Evolutionary conservation across 345 rosid species (phyloP).

Genomic region (Erodium maritimum): DNA sequence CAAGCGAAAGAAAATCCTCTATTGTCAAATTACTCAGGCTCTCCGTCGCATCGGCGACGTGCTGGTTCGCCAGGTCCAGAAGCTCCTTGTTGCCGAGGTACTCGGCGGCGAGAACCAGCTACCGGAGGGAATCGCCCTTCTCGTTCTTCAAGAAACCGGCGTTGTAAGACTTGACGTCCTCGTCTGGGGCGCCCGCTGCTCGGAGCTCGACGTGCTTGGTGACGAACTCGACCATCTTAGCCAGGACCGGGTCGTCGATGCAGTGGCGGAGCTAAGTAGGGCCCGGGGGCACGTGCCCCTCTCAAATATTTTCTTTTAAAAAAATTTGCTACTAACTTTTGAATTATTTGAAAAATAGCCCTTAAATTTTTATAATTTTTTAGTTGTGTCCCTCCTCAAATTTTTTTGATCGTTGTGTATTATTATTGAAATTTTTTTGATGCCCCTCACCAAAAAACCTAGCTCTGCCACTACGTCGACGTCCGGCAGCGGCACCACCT

Average conservation of each 20-base stretch:
- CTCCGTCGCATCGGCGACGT: conserved; percentile 20
- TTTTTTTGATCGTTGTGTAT: too few species aligned
- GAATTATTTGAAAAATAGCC: too few species aligned
- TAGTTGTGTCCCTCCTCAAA: too few species aligned
- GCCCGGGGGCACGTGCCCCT: too few species aligned
- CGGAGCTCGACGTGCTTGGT: conserved; percentile 13
- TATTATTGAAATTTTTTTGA: too few species aligned
- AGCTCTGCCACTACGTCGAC: too few species aligned
- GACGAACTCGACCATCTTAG: conserved; percentile 18
- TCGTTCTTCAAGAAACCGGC: conserved; percentile 5
- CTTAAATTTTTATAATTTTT: too few species aligned
- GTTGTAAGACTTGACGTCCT: conserved; percentile 1
- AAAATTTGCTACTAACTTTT: too few species aligned
- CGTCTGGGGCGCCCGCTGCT: background rate
- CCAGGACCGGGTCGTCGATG: conserved; percentile 11
- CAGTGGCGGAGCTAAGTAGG: too few species aligned
- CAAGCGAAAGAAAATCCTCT: conserved; percentile 24
- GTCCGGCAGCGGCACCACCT: conserved; percentile 20
- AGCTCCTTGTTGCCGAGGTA: conserved; percentile 20
- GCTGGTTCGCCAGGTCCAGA: conserved; percentile 18
- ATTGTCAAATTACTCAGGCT: conserved; percentile 28
- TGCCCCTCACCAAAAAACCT: too few species aligned
- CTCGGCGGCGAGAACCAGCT: conserved; percentile 24
- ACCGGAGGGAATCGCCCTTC: conserved; percentile 13
- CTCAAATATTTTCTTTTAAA: too few species aligned